These are phyloP conservation scores for Inga laurina DNA, from an alignment of 306 rosid species.

Conservation along the genomic window DNA sequence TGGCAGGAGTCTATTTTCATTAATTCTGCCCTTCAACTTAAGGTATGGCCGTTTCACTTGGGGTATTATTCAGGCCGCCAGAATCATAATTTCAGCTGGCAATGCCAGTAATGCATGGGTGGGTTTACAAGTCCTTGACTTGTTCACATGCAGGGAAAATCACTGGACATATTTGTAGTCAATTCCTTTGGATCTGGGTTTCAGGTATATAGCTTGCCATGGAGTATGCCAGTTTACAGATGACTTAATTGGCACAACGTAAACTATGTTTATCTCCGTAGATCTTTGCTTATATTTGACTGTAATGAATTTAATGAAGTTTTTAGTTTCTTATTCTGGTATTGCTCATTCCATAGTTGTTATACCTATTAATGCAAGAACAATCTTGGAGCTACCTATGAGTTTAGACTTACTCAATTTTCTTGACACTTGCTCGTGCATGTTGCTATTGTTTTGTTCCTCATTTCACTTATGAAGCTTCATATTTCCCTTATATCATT, in stretches of 20 bases:
- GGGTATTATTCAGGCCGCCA: background rate
- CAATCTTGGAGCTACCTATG: background rate
- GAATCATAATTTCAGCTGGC: conserved; percentile 28
- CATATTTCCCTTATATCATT: conserved; percentile 8
- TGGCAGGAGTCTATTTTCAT: conserved; percentile 74
- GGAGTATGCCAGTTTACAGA: background rate
- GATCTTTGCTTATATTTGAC: conserved; percentile 3
- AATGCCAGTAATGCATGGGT: conserved; percentile 13
- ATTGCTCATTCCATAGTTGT: conserved; percentile 2
- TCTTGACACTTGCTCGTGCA: background rate
- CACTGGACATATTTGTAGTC: conserved; percentile 95
- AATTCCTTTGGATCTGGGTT: conserved; percentile 91
- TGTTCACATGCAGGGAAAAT: conserved; percentile 68
- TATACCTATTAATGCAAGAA: conserved; percentile 14
- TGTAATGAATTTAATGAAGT: background rate
- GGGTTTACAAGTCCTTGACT: conserved; percentile 23
- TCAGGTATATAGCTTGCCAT: conserved; percentile 60
- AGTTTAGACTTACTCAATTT: background rate
- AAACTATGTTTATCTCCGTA: conserved; percentile 16
- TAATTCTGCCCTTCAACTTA: conserved; percentile 60
- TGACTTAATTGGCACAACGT: conserved; percentile 15
- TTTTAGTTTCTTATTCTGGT: conserved; percentile 8
- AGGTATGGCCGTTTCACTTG: conserved; percentile 43
- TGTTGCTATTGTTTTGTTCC: background rate
- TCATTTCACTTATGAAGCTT: background rate